phyloP scores from a whole-genome alignment of 768 basidiomycete genomes.

The Leucosporidium yakuticum region DNA sequence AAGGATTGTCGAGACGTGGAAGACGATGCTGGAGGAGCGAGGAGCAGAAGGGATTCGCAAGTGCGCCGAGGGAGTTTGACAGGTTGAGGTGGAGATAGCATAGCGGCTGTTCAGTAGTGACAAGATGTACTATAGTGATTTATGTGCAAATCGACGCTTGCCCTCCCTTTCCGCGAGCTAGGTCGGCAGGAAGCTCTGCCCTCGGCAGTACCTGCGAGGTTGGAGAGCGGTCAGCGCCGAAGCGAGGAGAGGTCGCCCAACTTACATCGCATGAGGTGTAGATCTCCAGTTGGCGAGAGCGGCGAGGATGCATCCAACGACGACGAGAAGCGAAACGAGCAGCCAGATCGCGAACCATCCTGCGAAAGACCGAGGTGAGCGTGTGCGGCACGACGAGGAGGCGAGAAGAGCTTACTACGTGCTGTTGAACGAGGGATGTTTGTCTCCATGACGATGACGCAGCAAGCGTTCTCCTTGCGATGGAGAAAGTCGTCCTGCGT shows the following conservation, averaged over 20 bases:
- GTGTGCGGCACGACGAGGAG: no score
- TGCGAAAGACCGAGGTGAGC: no score
- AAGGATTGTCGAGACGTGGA: slow-evolving; percentile 51
- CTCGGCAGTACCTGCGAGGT: slow-evolving; percentile 12
- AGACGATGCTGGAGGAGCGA: background rate
- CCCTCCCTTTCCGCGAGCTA: background rate
- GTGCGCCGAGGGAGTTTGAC: background rate
- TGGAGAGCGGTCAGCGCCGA: background rate
- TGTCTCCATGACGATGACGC: slow-evolving; percentile 16
- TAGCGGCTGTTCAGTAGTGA: background rate
- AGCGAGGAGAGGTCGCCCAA: background rate
- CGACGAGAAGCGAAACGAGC: background rate
- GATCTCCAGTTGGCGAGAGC: slow-evolving; percentile 5
- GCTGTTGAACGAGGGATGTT: background rate
- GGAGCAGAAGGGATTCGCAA: background rate
- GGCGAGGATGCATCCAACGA: slow-evolving; percentile 1
- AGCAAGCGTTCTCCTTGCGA: slow-evolving; percentile 18
- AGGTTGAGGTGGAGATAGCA: background rate
- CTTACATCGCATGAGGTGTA: slow-evolving; percentile 7
- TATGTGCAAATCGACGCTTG: no score
- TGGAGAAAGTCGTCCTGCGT: slow-evolving; percentile 19
- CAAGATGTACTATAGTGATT: background rate
- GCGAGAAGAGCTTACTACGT: background rate
- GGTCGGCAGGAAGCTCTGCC: slow-evolving; percentile 14
- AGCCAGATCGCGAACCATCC: slow-evolving; percentile 10